phyloP scores from a whole-genome alignment of 495 filamentous ascomycete genomes.

The Daldinia concentrica region DNA sequence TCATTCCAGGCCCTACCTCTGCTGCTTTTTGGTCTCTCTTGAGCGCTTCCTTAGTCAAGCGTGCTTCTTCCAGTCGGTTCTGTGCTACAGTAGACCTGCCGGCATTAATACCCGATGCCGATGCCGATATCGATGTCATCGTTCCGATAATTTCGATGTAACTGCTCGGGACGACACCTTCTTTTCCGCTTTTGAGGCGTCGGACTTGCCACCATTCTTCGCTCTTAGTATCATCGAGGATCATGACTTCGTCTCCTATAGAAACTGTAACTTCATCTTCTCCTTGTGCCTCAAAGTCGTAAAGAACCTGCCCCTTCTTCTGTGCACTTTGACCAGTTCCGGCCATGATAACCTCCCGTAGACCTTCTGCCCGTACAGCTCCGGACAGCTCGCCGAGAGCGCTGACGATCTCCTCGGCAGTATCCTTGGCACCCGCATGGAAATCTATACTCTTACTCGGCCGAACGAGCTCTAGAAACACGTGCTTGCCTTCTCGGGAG shows the following conservation, averaged over 20 bases:
- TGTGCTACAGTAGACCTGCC: conserved; percentile 79
- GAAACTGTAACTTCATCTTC: conserved; percentile 95
- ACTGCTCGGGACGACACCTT: conserved; percentile 98
- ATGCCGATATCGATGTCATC: conserved; percentile 52
- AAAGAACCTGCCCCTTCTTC: conserved; percentile 86
- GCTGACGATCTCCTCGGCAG: conserved; percentile 88
- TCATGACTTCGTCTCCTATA: conserved; percentile 87
- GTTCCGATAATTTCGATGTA: conserved; percentile 88
- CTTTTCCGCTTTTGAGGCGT: conserved; percentile 85
- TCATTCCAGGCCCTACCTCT: conserved; percentile 81
- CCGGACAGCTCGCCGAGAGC: conserved; percentile 91
- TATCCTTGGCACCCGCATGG: conserved; percentile 96
- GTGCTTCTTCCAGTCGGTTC: conserved; percentile 84
- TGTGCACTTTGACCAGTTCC: conserved; percentile 67
- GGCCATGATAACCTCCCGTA: conserved; percentile 87
- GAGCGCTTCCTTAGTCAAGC: conserved; percentile 78
- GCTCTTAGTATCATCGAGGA: conserved; percentile 88
- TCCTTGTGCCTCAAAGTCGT: conserved; percentile 96
- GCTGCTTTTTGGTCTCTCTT: conserved; percentile 68
- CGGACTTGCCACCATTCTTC: conserved; percentile 99
- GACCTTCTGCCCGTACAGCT: conserved; percentile 80
- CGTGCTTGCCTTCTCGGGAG: conserved; percentile 96
- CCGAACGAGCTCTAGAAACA: conserved; percentile 90
- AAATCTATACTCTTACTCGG: conserved; percentile 96
- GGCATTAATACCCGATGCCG: conserved; percentile 64